Base-by-base conservation (phyloP, 2,329 filamentous ascomycete genomes). In the Beauveria medogensis region DNA sequence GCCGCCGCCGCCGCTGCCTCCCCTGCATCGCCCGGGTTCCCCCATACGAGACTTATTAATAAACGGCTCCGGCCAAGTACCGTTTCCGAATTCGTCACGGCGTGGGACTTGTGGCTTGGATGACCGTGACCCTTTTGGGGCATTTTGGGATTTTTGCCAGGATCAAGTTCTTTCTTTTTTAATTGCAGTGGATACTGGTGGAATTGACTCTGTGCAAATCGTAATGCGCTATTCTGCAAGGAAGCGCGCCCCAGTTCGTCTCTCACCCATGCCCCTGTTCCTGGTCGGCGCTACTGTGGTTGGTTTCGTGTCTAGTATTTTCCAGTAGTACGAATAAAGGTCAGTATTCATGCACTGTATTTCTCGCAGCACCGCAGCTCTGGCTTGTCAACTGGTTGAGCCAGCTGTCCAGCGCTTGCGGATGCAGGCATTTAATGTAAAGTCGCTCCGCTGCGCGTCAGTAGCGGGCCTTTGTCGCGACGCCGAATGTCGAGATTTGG, bases 201-300 rank as follows among this genome's bases (percentile, higher is more conserved):
- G 51, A 40, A 60, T 60, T 60, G 48, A 46, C 30, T 40, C 40
- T 60, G 58, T n/a, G 54, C 58, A 60, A 37, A 60, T 60, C 58
- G 57, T 16, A 47, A 59, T 52, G 55, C 46, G 48, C n/a, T 20
- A 26, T n/a, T 24, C 28, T 57, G 55, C 55, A 40, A 40, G 44
- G 22, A 57, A 37, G 30, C 18, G 16, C 18, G 51, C 44, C 44
- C 44, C 55, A n/a, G 44, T 40, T 56, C 55, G 34, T 58, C 46
- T 46, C 34, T 14, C 12, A 16, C 34, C 34, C 34, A 37, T 26
- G 41, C 22, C 46, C 10, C 16, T 20, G 50, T 34, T 46, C 55
- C 44, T 58, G 46, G 16, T 26, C 22, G 55, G 55, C 55, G 55
- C 55, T 37, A 26, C 41, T 50, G 22, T 30, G 18, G 46, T 18